phyloP scores from a whole-genome alignment of 169 alveolate genomes.

The Cryptosporidium tyzzeri region DNA sequence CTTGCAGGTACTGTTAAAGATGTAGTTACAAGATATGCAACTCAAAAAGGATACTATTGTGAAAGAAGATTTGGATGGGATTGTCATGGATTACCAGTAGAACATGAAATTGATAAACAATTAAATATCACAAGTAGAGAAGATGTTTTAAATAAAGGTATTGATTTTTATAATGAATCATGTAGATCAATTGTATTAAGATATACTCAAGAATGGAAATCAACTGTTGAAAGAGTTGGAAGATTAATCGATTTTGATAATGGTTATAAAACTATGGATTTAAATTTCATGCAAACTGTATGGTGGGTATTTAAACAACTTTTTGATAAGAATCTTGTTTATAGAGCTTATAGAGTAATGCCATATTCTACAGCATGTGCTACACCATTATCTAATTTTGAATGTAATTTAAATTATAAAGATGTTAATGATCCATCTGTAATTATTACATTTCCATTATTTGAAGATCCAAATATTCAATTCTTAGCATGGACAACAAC shows the following conservation, averaged over 20 bases:
- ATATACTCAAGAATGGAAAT: constrained; percentile 95
- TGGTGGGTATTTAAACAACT: constrained; percentile 94
- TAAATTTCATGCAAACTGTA: constrained; percentile 97
- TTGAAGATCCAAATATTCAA: constrained; percentile 83
- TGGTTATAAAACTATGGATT: constrained; percentile 99
- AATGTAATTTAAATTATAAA: constrained; percentile 93
- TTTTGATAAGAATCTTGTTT: constrained; percentile 92
- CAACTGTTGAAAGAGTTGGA: constrained; percentile 92
- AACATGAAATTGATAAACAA: constrained; percentile 96
- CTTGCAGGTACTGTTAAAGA: constrained; percentile 99
- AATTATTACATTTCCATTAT: constrained; percentile 92
- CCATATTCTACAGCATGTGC: constrained; percentile 98
- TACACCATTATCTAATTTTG: constrained; percentile 98
- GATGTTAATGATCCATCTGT: constrained; percentile 96
- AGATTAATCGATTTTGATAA: constrained; percentile 99
- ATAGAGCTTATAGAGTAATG: constrained; percentile 97
- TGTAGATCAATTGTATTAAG: constrained; percentile 96
- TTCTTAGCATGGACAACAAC: constrained; percentile 99
- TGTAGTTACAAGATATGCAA: constrained; percentile 97
- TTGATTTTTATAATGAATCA: constrained; percentile 88
- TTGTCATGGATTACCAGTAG: constrained; percentile 99
- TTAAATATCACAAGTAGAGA: constrained; percentile 89
- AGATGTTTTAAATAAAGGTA: constrained; percentile 93
- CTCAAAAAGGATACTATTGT: constrained; percentile 95
- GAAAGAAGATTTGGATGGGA: constrained; percentile 99